Conservation (phyloP, 495 filamentous ascomycete species). For the Penicillium manginii region DNA sequence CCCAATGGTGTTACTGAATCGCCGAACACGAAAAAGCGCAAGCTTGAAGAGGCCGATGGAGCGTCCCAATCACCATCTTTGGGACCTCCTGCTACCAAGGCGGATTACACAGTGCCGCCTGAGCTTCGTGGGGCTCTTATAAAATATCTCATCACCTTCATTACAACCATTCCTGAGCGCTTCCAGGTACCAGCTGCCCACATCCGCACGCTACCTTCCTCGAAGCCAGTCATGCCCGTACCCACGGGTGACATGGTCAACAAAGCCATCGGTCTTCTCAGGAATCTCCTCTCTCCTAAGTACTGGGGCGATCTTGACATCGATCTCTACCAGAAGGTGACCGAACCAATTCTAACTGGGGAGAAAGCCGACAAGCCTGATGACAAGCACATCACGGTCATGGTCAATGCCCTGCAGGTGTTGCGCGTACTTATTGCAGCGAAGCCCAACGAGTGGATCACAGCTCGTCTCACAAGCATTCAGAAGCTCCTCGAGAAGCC, state of each 20-base stretch:
- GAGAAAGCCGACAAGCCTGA: constrained; percentile 67
- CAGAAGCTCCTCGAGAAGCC: constrained; percentile 92
- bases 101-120: constrained; percentile 70
- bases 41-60: constrained; percentile 60
- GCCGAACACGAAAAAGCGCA: constrained; percentile 75
- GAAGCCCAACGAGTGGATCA: constrained; percentile 87
- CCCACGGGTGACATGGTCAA: constrained; percentile 75
- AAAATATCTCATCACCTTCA: constrained; percentile 93
- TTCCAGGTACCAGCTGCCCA: constrained; percentile 74
- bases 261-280: constrained; percentile 81
- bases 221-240: constrained; percentile 51
- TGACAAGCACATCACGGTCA: constrained; percentile 75
- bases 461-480: constrained; percentile 70
- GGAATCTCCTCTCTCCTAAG: constrained; percentile 81
- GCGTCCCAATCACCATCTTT: constrained; percentile 43
- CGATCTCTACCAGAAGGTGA: constrained; percentile 87
- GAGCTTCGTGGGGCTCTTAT: constrained; percentile 74
- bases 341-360: constrained; percentile 76
- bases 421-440: constrained; percentile 83
- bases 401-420: constrained; percentile 91
- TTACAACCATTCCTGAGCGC: constrained; percentile 82
- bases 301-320: constrained; percentile 94
- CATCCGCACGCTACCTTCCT: constrained; percentile 55
- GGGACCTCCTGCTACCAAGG: constrained; percentile 51
- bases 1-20: constrained; percentile 62